phyloP scores from a whole-genome alignment of 2,329 filamentous ascomycete genomes.

The Cladosporium colombiae region DNA sequence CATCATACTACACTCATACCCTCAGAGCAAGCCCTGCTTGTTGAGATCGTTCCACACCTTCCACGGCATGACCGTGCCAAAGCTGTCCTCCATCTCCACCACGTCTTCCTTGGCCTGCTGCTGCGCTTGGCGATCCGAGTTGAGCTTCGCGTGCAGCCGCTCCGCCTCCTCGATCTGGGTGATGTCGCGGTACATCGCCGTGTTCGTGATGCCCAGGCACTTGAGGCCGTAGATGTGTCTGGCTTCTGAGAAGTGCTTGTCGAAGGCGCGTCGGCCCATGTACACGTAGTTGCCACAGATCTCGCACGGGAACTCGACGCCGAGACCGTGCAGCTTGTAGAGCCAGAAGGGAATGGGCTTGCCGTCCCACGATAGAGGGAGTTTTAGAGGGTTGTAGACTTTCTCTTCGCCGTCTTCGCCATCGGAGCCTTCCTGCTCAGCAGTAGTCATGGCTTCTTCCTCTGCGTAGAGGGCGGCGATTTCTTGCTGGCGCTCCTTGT shows the following conservation, averaged over 20 bases:
- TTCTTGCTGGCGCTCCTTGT: slow-evolving; percentile 91
- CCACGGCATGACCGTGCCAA: slow-evolving; percentile 98
- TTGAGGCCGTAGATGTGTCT: slow-evolving; percentile 91
- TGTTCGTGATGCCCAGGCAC: slow-evolving; percentile 87
- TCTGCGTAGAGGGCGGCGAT: slow-evolving; percentile 80
- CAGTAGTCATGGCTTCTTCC: slow-evolving; percentile 46
- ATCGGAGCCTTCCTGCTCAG: slow-evolving; percentile 64
- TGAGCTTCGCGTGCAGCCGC: slow-evolving; percentile 89
- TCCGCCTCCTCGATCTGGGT: slow-evolving; percentile 87
- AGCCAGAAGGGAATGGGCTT: slow-evolving; percentile 99
- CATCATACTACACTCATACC: background rate
- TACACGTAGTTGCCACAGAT: slow-evolving; percentile 99
- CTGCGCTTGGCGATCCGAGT: slow-evolving; percentile 77
- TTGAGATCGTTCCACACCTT: slow-evolving; percentile 96
- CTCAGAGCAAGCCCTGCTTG: slow-evolving; percentile 79
- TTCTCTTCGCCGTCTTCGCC: slow-evolving; percentile 71
- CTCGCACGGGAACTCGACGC: slow-evolving; percentile 93
- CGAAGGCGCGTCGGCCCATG: slow-evolving; percentile 92
- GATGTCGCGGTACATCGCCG: slow-evolving; percentile 83
- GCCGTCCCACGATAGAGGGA: slow-evolving; percentile 95
- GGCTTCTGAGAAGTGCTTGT: slow-evolving; percentile 97
- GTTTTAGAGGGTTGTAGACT: slow-evolving; percentile 94
- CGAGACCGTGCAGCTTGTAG: slow-evolving; percentile 92
- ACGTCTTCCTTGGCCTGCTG: slow-evolving; percentile 64
- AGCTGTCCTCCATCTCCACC: slow-evolving; percentile 97